Conservation (phyloP, 2,329 filamentous ascomycete species). For the Fusarium tuaranense region DNA sequence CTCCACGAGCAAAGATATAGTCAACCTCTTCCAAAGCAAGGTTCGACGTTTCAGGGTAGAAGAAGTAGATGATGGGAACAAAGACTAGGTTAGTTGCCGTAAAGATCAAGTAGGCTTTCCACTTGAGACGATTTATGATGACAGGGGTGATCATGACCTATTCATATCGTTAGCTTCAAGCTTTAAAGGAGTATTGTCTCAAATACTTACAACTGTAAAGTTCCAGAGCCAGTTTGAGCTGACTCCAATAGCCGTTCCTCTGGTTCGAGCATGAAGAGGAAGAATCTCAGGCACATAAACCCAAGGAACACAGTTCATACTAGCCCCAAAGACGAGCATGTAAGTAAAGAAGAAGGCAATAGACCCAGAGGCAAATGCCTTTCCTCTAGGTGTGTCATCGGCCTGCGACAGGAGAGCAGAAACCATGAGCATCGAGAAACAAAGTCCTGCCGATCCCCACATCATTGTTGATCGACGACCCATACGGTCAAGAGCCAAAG, state of each 20-base stretch:
- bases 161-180: background rate
- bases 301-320: conserved; percentile 42
- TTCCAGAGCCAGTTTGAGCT: conserved; percentile 25
- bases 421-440: conserved; percentile 32
- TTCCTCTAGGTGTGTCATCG: conserved; percentile 5
- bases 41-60: conserved; percentile 65
- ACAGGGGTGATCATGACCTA: conserved; percentile 63
- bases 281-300: conserved; percentile 40
- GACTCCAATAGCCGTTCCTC: conserved; percentile 39
- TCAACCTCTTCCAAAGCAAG: conserved; percentile 65
- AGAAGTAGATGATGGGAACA: conserved; percentile 56
- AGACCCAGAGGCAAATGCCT: conserved; percentile 20
- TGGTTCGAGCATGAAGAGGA: conserved; percentile 29
- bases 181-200: rapidly evolving
- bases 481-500: conserved; percentile 51
- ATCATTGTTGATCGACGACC: conserved; percentile 57
- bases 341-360: conserved; percentile 38
- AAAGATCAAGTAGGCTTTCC: conserved; percentile 66
- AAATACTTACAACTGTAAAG: conserved; percentile 12
- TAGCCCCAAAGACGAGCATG: conserved; percentile 35
- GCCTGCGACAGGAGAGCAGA: conserved; percentile 25
- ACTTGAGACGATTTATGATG: conserved; percentile 59
- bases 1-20: conserved; percentile 37
- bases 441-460: conserved; percentile 47
- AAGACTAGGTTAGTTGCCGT: conserved; percentile 60